phyloP scores from a whole-genome alignment of 345 rosid species.

The Rhodamnia argentea region DNA sequence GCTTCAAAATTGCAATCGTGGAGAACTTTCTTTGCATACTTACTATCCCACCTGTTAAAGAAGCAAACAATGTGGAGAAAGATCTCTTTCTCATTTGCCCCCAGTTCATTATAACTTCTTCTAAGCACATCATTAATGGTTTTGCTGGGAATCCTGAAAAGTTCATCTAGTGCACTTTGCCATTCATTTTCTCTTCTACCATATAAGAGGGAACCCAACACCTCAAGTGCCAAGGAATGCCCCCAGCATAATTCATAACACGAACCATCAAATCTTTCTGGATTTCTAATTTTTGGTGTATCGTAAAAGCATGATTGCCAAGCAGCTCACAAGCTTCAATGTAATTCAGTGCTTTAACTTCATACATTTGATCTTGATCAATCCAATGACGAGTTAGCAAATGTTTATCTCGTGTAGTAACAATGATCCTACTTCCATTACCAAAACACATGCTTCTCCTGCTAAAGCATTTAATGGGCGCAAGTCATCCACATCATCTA shows the following conservation, averaged over 20 bases:
- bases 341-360: not conserved
- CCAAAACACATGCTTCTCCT: not conserved
- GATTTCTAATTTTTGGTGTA: too few species aligned
- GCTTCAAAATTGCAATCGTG: not conserved
- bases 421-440: not conserved
- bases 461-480: not conserved
- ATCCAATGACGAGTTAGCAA: not conserved
- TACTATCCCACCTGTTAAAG: not conserved
- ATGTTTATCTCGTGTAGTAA: not conserved
- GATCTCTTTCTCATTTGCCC: not conserved
- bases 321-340: rapidly evolving
- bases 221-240: not conserved
- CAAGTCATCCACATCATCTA: not conserved
- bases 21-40: not conserved
- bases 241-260: rapidly evolving
- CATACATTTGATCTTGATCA: not conserved
- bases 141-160: not conserved
- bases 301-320: not conserved
- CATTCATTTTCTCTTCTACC: not conserved
- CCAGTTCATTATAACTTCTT: not conserved
- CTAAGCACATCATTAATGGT: not conserved
- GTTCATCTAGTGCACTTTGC: not conserved
- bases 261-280: not conserved
- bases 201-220: not conserved
- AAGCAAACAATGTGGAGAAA: not conserved